Conservation (phyloP, 2,329 filamentous ascomycete species). For the Aspergillus calidoustus region DNA sequence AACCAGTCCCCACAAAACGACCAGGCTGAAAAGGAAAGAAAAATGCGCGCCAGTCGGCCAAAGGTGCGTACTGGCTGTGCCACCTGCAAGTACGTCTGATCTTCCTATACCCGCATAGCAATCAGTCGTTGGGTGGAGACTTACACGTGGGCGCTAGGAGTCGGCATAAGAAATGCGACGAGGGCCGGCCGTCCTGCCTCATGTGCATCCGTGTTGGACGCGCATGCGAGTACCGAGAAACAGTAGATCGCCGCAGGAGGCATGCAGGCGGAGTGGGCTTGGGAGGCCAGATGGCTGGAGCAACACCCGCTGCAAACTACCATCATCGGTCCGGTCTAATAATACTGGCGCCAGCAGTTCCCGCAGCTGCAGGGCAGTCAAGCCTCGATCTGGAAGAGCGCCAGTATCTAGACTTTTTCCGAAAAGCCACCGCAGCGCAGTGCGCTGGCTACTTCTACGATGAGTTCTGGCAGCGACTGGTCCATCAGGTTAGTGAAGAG, state of each 20-base stretch:
- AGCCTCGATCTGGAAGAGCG: not conserved
- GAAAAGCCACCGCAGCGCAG: not conserved
- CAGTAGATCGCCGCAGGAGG: not conserved
- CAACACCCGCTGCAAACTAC: too few species aligned
- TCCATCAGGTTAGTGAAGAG: constrained; percentile 25
- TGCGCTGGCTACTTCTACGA: constrained; percentile 8
- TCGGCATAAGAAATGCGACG: constrained; percentile 9
- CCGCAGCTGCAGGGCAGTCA: too few species aligned
- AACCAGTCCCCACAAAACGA: too few species aligned
- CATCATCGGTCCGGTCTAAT: too few species aligned
- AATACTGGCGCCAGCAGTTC: too few species aligned
- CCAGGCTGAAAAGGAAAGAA: not conserved
- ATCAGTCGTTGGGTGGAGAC: too few species aligned
- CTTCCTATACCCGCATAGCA: not conserved
- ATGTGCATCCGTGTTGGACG: constrained; percentile 6
- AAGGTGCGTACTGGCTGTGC: constrained; percentile 8
- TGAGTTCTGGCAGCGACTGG: constrained; percentile 25
- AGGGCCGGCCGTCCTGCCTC: constrained; percentile 1
- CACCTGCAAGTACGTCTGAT: constrained; percentile 3
- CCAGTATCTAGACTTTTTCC: constrained; percentile 9
- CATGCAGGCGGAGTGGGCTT: too few species aligned
- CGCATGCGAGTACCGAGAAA: constrained; percentile 4
- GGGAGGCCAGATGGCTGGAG: too few species aligned
- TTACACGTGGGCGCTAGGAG: not conserved
- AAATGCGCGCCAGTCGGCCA: constrained; percentile 1